Evolutionary conservation across 179 eudicot species (phyloP).

Genomic region (Pouteria campechiana): DNA sequence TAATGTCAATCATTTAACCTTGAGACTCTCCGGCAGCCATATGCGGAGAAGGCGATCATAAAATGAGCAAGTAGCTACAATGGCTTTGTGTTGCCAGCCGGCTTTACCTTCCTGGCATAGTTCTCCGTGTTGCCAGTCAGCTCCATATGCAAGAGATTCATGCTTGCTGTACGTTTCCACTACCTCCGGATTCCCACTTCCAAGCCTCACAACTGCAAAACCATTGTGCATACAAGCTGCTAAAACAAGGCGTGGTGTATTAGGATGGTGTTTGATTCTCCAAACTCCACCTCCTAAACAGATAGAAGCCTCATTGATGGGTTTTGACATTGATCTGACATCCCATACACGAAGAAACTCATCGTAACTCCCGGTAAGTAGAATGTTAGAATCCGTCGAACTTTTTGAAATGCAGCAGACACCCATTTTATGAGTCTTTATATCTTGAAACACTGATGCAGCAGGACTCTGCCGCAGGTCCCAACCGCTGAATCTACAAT

Average conservation of each 20-base stretch:
- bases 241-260: constrained; percentile 36
- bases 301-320: constrained; percentile 54
- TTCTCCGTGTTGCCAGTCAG: constrained; percentile 76
- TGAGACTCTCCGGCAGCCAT: constrained; percentile 51
- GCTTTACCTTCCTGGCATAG: constrained; percentile 20
- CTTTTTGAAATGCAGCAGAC: constrained; percentile 74
- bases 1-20: constrained; percentile 2
- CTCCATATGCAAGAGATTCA: constrained; percentile 94
- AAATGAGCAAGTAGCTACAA: constrained; percentile 90
- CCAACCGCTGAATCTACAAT: constrained; percentile 84
- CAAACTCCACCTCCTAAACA: constrained; percentile 92
- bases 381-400: constrained; percentile 45
- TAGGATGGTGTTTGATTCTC: constrained; percentile 88
- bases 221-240: constrained; percentile 98
- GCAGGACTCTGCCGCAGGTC: constrained; percentile 53
- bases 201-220: constrained; percentile 53
- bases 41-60: constrained; percentile 74
- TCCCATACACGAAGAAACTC: constrained; percentile 81
- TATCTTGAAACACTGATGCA: constrained; percentile 53
- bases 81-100: constrained; percentile 23
- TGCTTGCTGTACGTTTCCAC: constrained; percentile 61
- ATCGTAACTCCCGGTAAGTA: constrained; percentile 86
- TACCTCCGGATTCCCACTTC: constrained; percentile 28
- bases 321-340: constrained; percentile 61
- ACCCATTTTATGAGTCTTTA: constrained; percentile 78